Conservation (phyloP, 1,139 yeast species). For the Hansenula lynferdii region DNA sequence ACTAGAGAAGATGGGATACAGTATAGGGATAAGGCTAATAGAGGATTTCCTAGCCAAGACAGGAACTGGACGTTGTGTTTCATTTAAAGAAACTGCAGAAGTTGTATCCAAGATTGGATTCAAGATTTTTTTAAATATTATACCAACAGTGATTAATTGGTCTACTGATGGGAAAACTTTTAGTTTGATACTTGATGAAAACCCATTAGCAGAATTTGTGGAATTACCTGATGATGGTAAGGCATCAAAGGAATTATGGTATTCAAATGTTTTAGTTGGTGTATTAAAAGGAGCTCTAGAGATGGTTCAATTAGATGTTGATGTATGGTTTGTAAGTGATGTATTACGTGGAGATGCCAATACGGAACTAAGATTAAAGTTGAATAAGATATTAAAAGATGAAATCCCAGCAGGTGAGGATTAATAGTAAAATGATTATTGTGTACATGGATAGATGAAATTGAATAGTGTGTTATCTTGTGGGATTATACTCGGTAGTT, state of each 20-base stretch:
- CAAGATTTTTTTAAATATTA: conserved; percentile 78
- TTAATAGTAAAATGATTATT: too few species aligned
- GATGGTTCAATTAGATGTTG: conserved; percentile 94
- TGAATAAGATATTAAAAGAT: conserved; percentile 74
- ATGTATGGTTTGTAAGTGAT: conserved; percentile 76
- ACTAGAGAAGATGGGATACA: conserved; percentile 90
- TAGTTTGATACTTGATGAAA: conserved; percentile 69
- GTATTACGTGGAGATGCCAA: conserved; percentile 75
- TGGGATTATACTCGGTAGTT: too few species aligned
- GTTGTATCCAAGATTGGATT: conserved; percentile 83
- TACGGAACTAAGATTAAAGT: conserved; percentile 74
- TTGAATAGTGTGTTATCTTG: too few species aligned
- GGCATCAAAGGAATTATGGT: conserved; percentile 80
- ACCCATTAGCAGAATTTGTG: conserved; percentile 93
- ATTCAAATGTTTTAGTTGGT: conserved; percentile 86
- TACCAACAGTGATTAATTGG: conserved; percentile 78
- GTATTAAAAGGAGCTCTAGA: conserved; percentile 88
- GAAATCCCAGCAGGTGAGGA: conserved; percentile 98
- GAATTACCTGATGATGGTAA: conserved; percentile 79
- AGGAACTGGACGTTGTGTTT: conserved; percentile 74
- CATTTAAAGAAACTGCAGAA: conserved; percentile 85
- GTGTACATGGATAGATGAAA: too few species aligned
- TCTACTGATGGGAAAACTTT: conserved; percentile 70
- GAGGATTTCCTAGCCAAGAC: conserved; percentile 92
- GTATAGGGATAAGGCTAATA: conserved; percentile 84